Evolutionary conservation across 805 yeast species (phyloP).

Genomic region (Kurtzmaniella fragi): DNA sequence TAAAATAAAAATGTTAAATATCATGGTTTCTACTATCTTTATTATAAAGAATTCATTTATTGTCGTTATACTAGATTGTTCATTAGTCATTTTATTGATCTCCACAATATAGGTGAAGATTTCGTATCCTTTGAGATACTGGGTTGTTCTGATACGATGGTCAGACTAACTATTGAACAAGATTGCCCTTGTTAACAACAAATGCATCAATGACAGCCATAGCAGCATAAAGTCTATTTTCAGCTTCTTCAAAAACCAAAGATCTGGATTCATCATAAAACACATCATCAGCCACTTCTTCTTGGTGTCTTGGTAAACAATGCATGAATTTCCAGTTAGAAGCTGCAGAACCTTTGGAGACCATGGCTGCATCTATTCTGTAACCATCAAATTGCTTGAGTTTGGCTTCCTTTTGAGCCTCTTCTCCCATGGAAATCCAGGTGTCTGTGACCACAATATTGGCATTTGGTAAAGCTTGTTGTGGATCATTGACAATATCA

Average conservation of each 20-base stretch:
- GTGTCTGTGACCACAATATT: conserved; percentile 92
- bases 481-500: conserved; percentile 66
- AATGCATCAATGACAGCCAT: conserved; percentile 89
- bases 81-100: too few relatives aligned
- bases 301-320: conserved; percentile 92
- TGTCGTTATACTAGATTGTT: background rate
- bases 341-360: conserved; percentile 52
- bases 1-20: too few relatives aligned
- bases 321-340: conserved; percentile 90
- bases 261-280: conserved; percentile 70
- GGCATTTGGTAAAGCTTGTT: conserved; percentile 66
- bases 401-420: conserved; percentile 64
- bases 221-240: conserved; percentile 93
- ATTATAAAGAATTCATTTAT: too few relatives aligned
- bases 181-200: conserved; percentile 80
- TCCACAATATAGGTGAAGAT: too few relatives aligned
- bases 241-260: conserved; percentile 92
- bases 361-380: conserved; percentile 71
- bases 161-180: too few relatives aligned
- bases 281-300: conserved; percentile 91
- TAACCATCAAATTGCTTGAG: conserved; percentile 80
- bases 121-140: too few relatives aligned
- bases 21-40: too few relatives aligned
- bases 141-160: too few relatives aligned
- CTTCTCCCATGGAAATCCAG: conserved; percentile 98